Percentiles rank a stretch among this genome's conserved stretches.
phyloP scores from a whole-genome alignment of 2,329 filamentous ascomycete genomes.

The Hymenoscyphus occultus region DNA sequence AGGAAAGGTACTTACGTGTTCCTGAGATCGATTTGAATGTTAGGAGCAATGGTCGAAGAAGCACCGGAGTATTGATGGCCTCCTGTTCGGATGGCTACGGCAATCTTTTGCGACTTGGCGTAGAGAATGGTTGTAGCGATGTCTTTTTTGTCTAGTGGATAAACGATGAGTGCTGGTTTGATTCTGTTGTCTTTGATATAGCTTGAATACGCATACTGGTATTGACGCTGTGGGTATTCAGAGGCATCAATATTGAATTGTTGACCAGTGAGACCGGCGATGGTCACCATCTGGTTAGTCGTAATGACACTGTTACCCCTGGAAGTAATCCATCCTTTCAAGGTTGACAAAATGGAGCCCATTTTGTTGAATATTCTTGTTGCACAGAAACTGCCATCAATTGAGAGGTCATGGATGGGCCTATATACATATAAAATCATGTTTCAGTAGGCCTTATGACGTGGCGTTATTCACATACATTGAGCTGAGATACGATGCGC shows the following conservation, averaged over 20 bases:
- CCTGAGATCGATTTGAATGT: conserved; percentile 47
- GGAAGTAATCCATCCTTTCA: conserved; percentile 7
- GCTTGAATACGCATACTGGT: conserved; percentile 46
- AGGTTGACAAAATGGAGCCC: conserved; percentile 4
- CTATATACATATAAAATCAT: conserved; percentile 2
- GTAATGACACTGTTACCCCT: neutral
- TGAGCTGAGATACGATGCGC: conserved; percentile 3
- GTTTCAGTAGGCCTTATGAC: neutral
- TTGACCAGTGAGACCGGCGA: conserved; percentile 1
- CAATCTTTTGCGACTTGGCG: conserved; percentile 41
- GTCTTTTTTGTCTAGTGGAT: conserved; percentile 44
- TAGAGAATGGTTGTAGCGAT: conserved; percentile 42
- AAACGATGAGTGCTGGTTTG: conserved; percentile 44
- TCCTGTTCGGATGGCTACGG: conserved; percentile 46
- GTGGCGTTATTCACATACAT: neutral
- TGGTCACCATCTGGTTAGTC: conserved; percentile 7
- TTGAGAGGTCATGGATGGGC: neutral
- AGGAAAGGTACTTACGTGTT: conserved; percentile 26
- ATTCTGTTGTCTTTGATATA: conserved; percentile 43
- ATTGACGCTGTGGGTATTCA: conserved; percentile 34
- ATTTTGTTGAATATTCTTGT: neutral
- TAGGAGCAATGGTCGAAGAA: conserved; percentile 43
- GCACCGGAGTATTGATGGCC: conserved; percentile 51
- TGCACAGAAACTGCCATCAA: neutral
- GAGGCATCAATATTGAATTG: conserved; percentile 5